Percentiles rank a stretch among this genome's conserved stretches.
phyloP scores from a whole-genome alignment of 495 filamentous ascomycete genomes.

The Aspergillus bridgeri region DNA sequence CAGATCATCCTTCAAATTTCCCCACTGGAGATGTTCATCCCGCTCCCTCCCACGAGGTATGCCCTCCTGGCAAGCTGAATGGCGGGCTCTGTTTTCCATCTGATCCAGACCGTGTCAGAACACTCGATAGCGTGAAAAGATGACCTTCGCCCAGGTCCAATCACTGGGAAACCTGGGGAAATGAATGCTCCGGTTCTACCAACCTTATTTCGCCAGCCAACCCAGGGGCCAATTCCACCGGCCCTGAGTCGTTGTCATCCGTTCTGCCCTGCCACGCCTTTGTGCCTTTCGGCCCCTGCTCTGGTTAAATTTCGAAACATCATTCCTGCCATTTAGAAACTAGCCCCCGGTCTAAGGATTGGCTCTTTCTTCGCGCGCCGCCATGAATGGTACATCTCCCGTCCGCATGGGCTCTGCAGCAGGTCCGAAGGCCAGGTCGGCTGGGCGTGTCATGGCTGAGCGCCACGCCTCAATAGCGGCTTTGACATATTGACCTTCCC shows the following conservation, averaged over 20 bases:
- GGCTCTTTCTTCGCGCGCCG: background rate
- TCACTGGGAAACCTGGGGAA: background rate
- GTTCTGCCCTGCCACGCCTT: background rate
- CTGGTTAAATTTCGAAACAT: slow-evolving; percentile 1
- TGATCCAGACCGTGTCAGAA: background rate
- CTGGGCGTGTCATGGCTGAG: slow-evolving; percentile 24
- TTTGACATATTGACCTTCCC: background rate
- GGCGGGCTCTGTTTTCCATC: background rate
- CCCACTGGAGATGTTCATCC: background rate
- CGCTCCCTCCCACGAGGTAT: background rate
- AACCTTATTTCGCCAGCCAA: background rate
- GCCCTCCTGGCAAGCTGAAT: background rate
- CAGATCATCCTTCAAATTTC: background rate
- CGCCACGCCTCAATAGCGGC: slow-evolving; percentile 11
- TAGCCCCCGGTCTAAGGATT: background rate
- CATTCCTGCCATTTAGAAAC: background rate
- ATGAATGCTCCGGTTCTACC: background rate
- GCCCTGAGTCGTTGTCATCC: slow-evolving; percentile 14
- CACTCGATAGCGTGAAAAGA: background rate
- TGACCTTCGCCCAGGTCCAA: background rate
- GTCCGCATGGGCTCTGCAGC: slow-evolving; percentile 13
- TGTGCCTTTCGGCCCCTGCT: background rate
- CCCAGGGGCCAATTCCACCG: slow-evolving; percentile 3
- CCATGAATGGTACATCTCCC: slow-evolving; percentile 4
- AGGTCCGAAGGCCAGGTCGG: slow-evolving; percentile 33